These are phyloP conservation scores for Cladobotryum mycophilum DNA, from an alignment of 2,329 filamentous ascomycete genomes.

Conservation along the genomic window DNA sequence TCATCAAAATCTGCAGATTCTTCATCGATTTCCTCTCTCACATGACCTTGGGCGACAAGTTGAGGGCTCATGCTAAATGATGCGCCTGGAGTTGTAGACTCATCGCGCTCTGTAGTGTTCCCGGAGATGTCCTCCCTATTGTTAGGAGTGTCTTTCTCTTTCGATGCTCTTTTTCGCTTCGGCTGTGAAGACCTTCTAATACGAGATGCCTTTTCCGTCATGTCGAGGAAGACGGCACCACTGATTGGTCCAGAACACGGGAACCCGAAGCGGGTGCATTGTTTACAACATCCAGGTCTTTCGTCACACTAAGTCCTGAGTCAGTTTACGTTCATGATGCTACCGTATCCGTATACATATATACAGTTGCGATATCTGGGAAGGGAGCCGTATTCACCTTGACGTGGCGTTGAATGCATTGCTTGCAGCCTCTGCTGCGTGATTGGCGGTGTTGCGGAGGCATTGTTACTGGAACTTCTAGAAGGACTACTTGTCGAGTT, in stretches of 20 bases:
- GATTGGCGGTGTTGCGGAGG: neutral
- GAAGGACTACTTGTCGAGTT: no score
- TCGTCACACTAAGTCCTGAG: constrained; percentile 1
- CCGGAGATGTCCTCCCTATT: no score
- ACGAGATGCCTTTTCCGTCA: constrained; percentile 5
- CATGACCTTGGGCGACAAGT: no score
- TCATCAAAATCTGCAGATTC: no score
- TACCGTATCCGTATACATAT: no score
- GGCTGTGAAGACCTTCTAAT: neutral
- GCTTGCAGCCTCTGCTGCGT: constrained; percentile 7
- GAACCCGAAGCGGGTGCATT: constrained; percentile 3
- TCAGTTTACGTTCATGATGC: neutral
- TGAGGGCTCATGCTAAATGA: no score
- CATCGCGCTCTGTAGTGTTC: no score
- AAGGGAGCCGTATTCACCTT: neutral
- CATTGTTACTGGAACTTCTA: no score
- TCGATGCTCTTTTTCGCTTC: neutral
- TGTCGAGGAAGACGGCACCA: constrained; percentile 5
- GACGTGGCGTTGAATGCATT: constrained; percentile 4
- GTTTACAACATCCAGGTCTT: constrained; percentile 3
- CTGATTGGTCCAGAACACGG: constrained; percentile 1
- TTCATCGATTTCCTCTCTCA: no score
- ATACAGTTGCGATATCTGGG: no score
- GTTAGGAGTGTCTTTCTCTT: no score
- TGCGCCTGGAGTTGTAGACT: no score